Base-by-base conservation (phyloP, 1,284 basidiomycete genomes). In the Rugosomyces carneus region DNA sequence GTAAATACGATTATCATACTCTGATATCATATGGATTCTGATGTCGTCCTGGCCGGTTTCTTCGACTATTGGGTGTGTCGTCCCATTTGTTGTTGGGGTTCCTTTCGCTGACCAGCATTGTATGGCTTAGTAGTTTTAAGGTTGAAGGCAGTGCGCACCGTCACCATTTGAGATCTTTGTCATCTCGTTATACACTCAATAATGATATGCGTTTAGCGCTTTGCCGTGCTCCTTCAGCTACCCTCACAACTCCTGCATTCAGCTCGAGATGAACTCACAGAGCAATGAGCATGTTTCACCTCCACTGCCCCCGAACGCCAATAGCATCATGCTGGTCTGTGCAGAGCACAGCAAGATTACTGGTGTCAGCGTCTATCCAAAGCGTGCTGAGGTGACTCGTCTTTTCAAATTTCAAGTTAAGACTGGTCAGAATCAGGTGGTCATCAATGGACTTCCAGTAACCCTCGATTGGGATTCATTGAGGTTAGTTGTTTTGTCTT, bases 311-410 rank as follows among this genome's bases (percentile, higher is more conserved):
- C 45, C 47, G 15, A 6, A 16, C 2, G 20, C 44, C 16, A 50
- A 47, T 19, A 11, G 31, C 2, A 42, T 50, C 10, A 19, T 47
- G 27, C 57, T 67, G 9, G 48, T 51, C 13, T 58, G 60, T 2
- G 23, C 42, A 1, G 48, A 56, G 11, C 52, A 57, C 26, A 62
- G 65, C 53, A 62, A 60, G 39, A 61, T 69, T n/a, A 47, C 48
- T 23, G 54, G 55, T 32, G 63, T 68, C 19, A 62, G 53, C 42
- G 48, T 69, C 18, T 68, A 69, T 47, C 47, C 64, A 16, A 58
- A 57, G 9, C 57, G 60, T 20, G 67, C 67, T 32, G 64, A 69
- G 50, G 45, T 67, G 16, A 62, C 60, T 26, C 59, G 64, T 8
- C 32, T 60, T 1, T 66, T 62, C 54, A 58, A 53, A 37, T 57